Evolutionary conservation across 495 filamentous ascomycete species (phyloP).

Genomic region (Clavariopsis aquatica): DNA sequence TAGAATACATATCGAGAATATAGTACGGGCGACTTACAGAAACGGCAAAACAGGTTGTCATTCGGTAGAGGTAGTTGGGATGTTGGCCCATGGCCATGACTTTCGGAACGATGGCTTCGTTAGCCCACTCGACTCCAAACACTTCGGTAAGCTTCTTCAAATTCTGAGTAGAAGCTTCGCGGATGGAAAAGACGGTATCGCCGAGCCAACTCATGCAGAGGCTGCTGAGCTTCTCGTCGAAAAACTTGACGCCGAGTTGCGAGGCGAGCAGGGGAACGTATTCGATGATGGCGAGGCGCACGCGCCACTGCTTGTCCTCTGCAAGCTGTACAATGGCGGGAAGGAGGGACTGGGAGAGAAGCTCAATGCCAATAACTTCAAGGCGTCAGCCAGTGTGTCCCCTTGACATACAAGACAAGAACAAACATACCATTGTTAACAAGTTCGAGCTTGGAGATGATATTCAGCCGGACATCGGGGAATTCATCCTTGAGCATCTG

Average conservation of each 20-base stretch:
- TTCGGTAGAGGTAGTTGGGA: conserved; percentile 97
- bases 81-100: conserved; percentile 98
- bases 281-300: conserved; percentile 96
- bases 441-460: conserved; percentile 96
- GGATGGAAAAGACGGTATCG: conserved; percentile 97
- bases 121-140: conserved; percentile 98
- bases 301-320: conserved; percentile 99
- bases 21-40: conserved; percentile 62
- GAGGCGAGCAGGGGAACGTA: conserved; percentile 96
- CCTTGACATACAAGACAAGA: neutral
- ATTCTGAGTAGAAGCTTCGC: conserved; percentile 95
- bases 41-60: conserved; percentile 98
- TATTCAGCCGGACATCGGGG: conserved; percentile 94
- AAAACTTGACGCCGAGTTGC: conserved; percentile 95
- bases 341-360: conserved; percentile 92
- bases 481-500: conserved; percentile 99
- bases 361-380: conserved; percentile 92
- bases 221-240: conserved; percentile 91
- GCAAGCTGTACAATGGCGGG: conserved; percentile 97
- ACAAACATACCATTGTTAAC: conserved; percentile 92
- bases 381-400: neutral
- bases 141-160: conserved; percentile 97
- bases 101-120: conserved; percentile 94
- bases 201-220: conserved; percentile 99
- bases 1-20: conserved; percentile 42